Evolutionary conservation across 1,284 basidiomycete species (phyloP).

Genomic region (Ceratobasidium theobromae): DNA sequence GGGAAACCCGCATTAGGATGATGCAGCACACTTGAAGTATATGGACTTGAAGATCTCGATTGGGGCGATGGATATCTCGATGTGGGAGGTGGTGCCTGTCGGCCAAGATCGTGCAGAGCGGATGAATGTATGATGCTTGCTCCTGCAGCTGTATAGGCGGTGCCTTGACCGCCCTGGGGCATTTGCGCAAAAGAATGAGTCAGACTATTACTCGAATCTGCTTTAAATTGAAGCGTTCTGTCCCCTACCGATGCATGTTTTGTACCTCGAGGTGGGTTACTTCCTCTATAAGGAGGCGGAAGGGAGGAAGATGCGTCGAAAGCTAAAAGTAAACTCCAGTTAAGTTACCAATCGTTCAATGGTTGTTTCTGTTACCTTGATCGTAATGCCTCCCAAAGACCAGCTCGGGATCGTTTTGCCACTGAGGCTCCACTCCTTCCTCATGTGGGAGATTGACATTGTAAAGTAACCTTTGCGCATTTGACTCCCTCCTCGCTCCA

Average conservation of each 20-base stretch:
- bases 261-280: too few relatives aligned
- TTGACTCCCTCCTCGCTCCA: neutral
- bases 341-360: slow-evolving; percentile 14
- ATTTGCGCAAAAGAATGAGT: too few relatives aligned
- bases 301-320: too few relatives aligned
- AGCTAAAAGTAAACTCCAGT: too few relatives aligned
- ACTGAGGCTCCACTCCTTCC: neutral
- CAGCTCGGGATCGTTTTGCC: neutral
- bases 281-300: too few relatives aligned
- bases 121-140: too few relatives aligned
- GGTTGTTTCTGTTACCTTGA: slow-evolving; percentile 1
- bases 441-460: neutral
- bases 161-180: too few relatives aligned
- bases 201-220: too few relatives aligned
- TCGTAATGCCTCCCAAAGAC: neutral
- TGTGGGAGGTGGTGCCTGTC: neutral
- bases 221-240: too few relatives aligned
- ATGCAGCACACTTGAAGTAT: neutral
- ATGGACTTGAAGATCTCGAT: slow-evolving; percentile 20
- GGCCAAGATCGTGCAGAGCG: too few relatives aligned
- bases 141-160: too few relatives aligned
- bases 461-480: neutral
- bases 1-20: neutral
- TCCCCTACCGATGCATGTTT: too few relatives aligned
- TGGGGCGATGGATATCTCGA: neutral